Conservation (phyloP, 139 green algal genomes). For the Astrephomene gubernaculifera region DNA sequence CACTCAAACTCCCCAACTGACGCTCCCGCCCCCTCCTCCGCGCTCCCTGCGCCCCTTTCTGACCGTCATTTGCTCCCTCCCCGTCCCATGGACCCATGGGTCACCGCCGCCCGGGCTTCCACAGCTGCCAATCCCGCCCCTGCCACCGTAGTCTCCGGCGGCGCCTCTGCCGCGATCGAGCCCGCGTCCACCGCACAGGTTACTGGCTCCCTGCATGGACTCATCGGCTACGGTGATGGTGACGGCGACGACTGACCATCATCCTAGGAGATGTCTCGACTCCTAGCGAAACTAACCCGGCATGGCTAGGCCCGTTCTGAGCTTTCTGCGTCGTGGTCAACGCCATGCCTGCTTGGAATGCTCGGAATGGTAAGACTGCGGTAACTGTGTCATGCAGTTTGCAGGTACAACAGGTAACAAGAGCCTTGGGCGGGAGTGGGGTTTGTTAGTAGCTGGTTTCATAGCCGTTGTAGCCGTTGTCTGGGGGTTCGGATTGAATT, state of each 20-base stretch:
- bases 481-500: no score
- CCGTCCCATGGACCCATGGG: slow-evolving; percentile 13
- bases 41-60: slow-evolving; percentile 2
- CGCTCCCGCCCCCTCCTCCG: neutral
- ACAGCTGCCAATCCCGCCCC: slow-evolving; percentile 11
- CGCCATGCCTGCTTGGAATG: no score
- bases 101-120: neutral
- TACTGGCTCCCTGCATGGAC: slow-evolving; percentile 30
- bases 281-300: no score
- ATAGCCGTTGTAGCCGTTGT: no score
- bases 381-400: no score
- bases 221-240: slow-evolving; percentile 18
- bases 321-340: no score
- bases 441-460: no score
- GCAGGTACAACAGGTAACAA: no score
- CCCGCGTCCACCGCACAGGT: slow-evolving; percentile 1
- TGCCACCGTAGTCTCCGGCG: neutral
- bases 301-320: no score
- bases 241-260: slow-evolving; percentile 4
- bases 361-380: no score
- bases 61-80: neutral
- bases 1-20: no score
- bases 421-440: no score
- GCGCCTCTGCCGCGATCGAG: neutral
- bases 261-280: neutral